Conservation (phyloP, 2,329 filamentous ascomycete genomes). For the Elsinoe arachidis region DNA sequence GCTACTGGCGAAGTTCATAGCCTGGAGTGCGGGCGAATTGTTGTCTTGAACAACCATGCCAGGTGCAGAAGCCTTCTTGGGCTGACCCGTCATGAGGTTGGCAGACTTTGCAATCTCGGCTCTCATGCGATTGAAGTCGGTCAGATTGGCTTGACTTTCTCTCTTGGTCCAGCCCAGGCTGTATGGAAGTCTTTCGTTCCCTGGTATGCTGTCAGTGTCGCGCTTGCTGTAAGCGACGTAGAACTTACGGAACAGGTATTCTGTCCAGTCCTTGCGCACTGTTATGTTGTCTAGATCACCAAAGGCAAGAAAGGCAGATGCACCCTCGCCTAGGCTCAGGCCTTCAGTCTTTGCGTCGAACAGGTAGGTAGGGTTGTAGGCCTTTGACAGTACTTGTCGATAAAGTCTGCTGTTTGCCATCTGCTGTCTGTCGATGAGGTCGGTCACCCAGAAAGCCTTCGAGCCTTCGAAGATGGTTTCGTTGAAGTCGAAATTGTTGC, state of each 20-base stretch:
- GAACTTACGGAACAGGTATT: constrained; percentile 1
- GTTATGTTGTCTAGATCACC: constrained; percentile 3
- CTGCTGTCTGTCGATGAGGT: background rate
- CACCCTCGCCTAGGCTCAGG: constrained; percentile 1
- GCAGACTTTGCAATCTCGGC: background rate
- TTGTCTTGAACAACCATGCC: background rate
- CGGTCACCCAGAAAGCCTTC: background rate
- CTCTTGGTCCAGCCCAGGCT: background rate
- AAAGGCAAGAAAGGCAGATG: background rate
- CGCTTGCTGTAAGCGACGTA: background rate
- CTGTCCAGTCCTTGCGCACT: background rate
- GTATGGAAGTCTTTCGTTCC: constrained; percentile 3
- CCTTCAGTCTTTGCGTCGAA: background rate
- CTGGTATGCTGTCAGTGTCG: background rate
- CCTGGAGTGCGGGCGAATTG: background rate
- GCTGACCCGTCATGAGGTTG: background rate
- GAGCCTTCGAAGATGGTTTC: background rate
- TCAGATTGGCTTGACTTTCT: background rate
- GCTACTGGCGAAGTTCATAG: background rate
- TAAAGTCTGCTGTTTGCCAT: constrained; percentile 1
- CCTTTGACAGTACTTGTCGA: background rate
- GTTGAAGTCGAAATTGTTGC: constrained; percentile 7
- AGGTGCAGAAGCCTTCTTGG: background rate
- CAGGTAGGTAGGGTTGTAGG: constrained; percentile 7
- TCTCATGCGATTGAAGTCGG: background rate